Base-by-base conservation (phyloP, 208 protist species). In the Leishmania guyanensis region DNA sequence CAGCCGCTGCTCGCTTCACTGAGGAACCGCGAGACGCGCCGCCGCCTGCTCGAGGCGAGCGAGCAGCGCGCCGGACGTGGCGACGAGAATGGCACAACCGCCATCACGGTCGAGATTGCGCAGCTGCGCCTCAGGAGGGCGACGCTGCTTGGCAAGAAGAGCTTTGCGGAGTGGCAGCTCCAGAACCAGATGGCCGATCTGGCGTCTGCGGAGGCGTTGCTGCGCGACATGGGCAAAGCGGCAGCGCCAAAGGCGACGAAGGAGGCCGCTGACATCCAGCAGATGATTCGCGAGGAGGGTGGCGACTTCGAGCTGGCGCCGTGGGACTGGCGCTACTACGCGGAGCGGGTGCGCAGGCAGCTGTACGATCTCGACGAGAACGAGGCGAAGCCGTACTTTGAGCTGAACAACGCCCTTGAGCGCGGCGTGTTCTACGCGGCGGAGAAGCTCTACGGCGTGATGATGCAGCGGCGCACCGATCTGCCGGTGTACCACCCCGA, bases 241-340 rank as follows among this genome's bases (percentile, higher is more conserved):
- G 66, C 80, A 0, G 46, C 48, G 10, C 14, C 43, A 3, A 76
- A 65, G 54, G 81, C 48, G 46, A 65, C 53, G 80, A 84, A 77
- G 78, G 90, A 91, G 71, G 84, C 84, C 6, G 76, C 53, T 0
- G 86, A 85, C 48, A 88, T 91, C 51, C 77, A 81, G 66, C 53
- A 74, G 50, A 60, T 89, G 53, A 79, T 79, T 39, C 60, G 56
- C n/a, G 81, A n/a, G 68, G 65, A 86, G 77, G 84, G 83, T 39
- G 77, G 80, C 65, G 79, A 87, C 83, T 78, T 78, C 71, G 77
- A 83, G 65, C 75, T 93, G 9, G 88, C 76, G 39, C 80, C 90
- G 36, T 91, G 86, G 88, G 90, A 93, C 81, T 93, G 88, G 88
- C 20, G 48, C 39, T 87, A 86, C 84, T 91, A 88, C 78, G 80